Evolutionary conservation across 345 rosid genomes (phyloP), one percentile per base, ranked within the genome.

Genomic region (Alliaria petiolata): DNA sequence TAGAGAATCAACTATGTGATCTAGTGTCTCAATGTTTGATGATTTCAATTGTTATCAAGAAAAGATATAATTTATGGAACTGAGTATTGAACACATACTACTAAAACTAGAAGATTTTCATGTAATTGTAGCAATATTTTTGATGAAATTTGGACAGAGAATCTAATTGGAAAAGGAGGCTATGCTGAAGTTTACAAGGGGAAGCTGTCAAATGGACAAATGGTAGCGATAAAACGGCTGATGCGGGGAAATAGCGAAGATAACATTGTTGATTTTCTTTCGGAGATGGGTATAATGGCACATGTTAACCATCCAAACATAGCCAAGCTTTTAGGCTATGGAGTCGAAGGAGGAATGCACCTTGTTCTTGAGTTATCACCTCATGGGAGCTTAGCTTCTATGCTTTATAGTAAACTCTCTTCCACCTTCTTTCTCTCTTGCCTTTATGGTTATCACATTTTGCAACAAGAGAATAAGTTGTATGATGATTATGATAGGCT

Each of bases 201-300:
- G 62, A 38, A 69, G 44, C 75, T 89, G 67, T 65, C 66, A 46
- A 79, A 85, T 47, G 93, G 89, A 56, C 80, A 81, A 71, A 66
- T 83, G 30, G 90, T 91, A 25, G 97, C 99, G 2, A 77, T 95
- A 25, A 95, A 95, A 71, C 83, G 90, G 61, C 79, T 86, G 2
- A 95, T 71, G 10, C 76, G 83, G 57, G 97, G 97, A 70, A 85
- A 84, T 0, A 73, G 80, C 0, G 96, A 95, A 59, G 97, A 91
- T 64, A 89, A 80, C 3, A 77, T 83, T 0, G 85, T 80, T 0
- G 96, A 87, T 58, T 95, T 95, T 63, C 78, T 91, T 28, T 55
- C 93, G 0, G 99, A 95, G 83, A 81, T 95, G 61, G 97, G 99
- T 60, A 88, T 91, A 33, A 91, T 95, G 99, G 96, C 97, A 26